Evolutionary conservation across 345 rosid species (phyloP).

Genomic region (Carallia brachiata): DNA sequence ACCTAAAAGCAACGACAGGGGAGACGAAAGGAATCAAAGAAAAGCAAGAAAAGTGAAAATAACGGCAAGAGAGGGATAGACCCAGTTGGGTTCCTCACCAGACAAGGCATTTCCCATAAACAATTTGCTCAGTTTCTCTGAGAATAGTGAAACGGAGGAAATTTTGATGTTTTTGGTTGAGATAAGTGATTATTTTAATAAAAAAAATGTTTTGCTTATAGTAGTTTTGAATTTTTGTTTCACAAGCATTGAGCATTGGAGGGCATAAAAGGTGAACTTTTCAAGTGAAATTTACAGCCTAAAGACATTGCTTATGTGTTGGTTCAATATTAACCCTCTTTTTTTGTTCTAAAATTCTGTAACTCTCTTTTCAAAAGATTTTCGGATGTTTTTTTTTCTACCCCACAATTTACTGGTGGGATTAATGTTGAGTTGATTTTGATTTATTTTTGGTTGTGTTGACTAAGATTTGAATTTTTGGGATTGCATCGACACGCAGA

Average conservation of each 20-base stretch:
- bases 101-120: conserved; percentile 70
- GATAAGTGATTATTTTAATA: background rate
- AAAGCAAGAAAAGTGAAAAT: conserved; percentile 33
- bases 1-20: conserved; percentile 17
- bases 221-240: conserved; percentile 7
- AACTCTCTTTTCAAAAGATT: background rate
- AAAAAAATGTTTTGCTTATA: no score
- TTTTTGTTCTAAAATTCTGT: no score
- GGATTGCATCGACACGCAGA: conserved; percentile 88
- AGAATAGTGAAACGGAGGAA: conserved; percentile 53
- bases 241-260: conserved; percentile 77
- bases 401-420: background rate
- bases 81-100: conserved; percentile 71
- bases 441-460: conserved; percentile 6
- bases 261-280: conserved; percentile 79
- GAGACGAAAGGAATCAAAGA: conserved; percentile 22
- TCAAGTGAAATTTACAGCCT: conserved; percentile 58
- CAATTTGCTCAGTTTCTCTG: conserved; percentile 82
- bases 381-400: background rate
- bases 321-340: conserved; percentile 16
- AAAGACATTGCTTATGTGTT: conserved; percentile 88
- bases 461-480: conserved; percentile 59
- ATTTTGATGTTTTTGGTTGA: background rate
- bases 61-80: conserved; percentile 47
- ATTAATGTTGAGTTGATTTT: conserved; percentile 13